Evolutionary conservation across 768 basidiomycete species (phyloP).

Genomic region (Termitomyces sp.): DNA sequence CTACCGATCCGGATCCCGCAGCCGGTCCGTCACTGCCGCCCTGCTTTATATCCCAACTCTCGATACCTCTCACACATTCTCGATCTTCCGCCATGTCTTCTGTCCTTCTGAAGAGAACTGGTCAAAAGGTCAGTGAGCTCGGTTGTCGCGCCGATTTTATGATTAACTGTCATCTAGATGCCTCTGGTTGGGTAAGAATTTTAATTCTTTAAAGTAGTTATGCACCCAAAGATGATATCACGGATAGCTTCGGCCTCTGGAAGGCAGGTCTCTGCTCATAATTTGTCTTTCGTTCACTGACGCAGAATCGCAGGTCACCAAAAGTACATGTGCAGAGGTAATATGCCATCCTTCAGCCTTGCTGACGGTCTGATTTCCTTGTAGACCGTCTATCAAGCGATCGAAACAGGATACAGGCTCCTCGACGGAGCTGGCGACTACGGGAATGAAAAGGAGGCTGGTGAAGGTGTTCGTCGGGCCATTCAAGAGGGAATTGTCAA

Average conservation of each 20-base stretch:
- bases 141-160: neutral
- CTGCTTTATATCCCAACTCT: neutral
- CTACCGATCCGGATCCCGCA: too few species aligned
- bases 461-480: conserved; percentile 73
- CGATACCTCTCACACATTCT: conserved; percentile 3
- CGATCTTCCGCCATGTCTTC: conserved; percentile 35
- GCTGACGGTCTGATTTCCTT: neutral
- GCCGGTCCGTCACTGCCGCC: neutral
- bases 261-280: conserved; percentile 35
- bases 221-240: conserved; percentile 5
- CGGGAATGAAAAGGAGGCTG: conserved; percentile 86
- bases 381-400: conserved; percentile 80
- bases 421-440: conserved; percentile 85
- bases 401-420: conserved; percentile 83
- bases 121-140: conserved; percentile 39
- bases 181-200: conserved; percentile 60
- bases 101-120: conserved; percentile 52
- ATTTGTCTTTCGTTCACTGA: conserved; percentile 19
- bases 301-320: conserved; percentile 51
- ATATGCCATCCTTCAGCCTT: neutral
- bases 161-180: conserved; percentile 39
- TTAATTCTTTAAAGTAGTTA: neutral
- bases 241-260: conserved; percentile 60
- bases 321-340: conserved; percentile 55
- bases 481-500: conserved; percentile 78